A percentile compares a stretch with the other conserved stretches of the same genome.
Conservation (phyloP, 306 rosid genomes). For the Cyclanthera cordifolia region DNA sequence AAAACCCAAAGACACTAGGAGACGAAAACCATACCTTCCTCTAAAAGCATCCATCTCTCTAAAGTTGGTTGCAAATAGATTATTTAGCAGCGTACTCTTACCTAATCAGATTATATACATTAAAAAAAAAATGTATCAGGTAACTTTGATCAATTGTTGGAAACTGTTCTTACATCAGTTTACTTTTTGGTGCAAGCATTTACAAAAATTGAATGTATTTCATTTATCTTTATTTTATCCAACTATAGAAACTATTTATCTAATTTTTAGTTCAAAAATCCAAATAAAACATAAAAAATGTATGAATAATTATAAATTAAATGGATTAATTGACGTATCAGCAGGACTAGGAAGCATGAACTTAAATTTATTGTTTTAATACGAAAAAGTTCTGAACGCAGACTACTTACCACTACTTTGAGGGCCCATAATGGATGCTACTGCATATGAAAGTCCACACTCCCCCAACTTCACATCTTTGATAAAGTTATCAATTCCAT, state of each 20-base stretch:
- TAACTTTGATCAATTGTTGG: no score
- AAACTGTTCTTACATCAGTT: no score
- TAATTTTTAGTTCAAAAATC: not conserved
- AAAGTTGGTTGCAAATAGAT: conserved; percentile 71
- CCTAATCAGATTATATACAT: conserved; percentile 38
- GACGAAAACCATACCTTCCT: conserved; percentile 52
- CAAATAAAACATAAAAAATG: not conserved
- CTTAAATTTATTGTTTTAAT: not conserved
- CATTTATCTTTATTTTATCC: no score
- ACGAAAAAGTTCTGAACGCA: conserved; percentile 9
- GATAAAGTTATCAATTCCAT: conserved; percentile 60
- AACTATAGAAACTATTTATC: not conserved
- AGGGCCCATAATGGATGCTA: conserved; percentile 98
- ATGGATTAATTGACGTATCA: not conserved
- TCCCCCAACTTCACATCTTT: conserved; percentile 71
- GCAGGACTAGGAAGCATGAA: not conserved
- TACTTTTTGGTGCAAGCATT: no score
- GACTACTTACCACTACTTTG: conserved; percentile 88
- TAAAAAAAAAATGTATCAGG: no score
- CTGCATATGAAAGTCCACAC: conserved; percentile 93
- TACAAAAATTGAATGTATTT: no score
- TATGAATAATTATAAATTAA: no score
- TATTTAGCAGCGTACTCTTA: conserved; percentile 78
- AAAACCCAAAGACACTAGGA: conserved; percentile 10
- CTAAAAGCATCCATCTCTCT: conserved; percentile 96